Percentiles rank a stretch among this genome's conserved stretches.
These are phyloP conservation scores for Hypoxylon perforatum DNA, from an alignment of 495 filamentous ascomycete genomes.

Conservation along the genomic window DNA sequence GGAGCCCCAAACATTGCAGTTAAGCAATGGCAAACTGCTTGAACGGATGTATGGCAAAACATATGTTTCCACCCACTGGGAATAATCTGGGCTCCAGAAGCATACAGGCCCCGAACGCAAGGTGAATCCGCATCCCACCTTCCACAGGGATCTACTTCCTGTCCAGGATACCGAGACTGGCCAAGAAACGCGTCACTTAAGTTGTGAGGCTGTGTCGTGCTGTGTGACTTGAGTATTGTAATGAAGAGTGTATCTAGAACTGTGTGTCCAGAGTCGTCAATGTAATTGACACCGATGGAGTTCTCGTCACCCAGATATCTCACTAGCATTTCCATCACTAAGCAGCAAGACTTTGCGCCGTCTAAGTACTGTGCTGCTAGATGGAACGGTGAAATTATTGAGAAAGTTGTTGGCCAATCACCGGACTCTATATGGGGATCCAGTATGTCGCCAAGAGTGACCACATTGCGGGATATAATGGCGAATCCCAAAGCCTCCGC, in stretches of 20 bases:
- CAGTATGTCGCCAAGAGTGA: constrained; percentile 20
- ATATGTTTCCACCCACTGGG: constrained; percentile 54
- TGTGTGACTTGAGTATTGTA: constrained; percentile 54
- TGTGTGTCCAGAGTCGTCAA: constrained; percentile 52
- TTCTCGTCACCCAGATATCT: background rate
- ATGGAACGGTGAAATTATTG: constrained; percentile 52
- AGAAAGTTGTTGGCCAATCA: constrained; percentile 1
- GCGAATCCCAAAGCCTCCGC: constrained; percentile 52
- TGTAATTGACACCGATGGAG: constrained; percentile 41
- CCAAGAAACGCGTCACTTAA: constrained; percentile 35
- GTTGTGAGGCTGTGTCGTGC: constrained; percentile 37
- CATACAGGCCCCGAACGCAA: constrained; percentile 40
- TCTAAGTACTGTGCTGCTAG: constrained; percentile 53
- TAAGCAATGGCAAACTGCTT: constrained; percentile 52
- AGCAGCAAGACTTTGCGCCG: constrained; percentile 53
- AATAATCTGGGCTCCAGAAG: constrained; percentile 25
- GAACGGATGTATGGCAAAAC: constrained; percentile 56
- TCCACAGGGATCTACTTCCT: constrained; percentile 55
- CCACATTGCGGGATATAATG: constrained; percentile 53
- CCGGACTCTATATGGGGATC: background rate
- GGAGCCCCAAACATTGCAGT: constrained; percentile 28
- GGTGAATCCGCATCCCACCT: constrained; percentile 56
- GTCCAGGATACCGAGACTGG: constrained; percentile 44
- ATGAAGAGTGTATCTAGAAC: constrained; percentile 57
- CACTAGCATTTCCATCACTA: constrained; percentile 38